Conservation (phyloP, 768 basidiomycete genomes). For the Russula sp. region DNA sequence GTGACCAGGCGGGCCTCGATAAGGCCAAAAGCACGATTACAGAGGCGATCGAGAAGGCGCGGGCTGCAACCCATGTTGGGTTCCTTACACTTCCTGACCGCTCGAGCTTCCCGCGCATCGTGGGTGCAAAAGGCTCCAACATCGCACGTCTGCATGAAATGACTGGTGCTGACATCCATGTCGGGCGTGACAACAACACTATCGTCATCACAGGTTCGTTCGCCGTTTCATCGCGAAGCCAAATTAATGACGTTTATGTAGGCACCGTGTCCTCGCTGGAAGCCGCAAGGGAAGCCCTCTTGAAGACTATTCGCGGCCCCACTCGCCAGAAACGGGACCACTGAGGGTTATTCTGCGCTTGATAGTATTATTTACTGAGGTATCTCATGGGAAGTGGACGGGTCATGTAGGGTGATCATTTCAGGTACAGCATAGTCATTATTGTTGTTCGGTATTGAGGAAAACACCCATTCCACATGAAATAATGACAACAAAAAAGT, state of each 20-base stretch:
- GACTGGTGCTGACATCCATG: slow-evolving; percentile 88
- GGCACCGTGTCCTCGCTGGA: slow-evolving; percentile 63
- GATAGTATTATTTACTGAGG: background rate
- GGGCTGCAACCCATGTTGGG: slow-evolving; percentile 70
- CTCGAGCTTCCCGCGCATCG: slow-evolving; percentile 85
- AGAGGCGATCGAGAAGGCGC: slow-evolving; percentile 67
- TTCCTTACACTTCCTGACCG: slow-evolving; percentile 81
- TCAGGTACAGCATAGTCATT: slow-evolving; percentile 5
- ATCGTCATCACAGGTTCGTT: slow-evolving; percentile 76
- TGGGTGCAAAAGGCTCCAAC: slow-evolving; percentile 87
- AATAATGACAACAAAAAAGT: background rate
- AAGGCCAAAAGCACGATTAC: slow-evolving; percentile 61
- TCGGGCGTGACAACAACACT: slow-evolving; percentile 80
- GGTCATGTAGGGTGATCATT: slow-evolving; percentile 1
- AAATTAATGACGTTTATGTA: slow-evolving; percentile 28
- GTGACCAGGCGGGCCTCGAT: slow-evolving; percentile 70
- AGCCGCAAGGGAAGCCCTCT: slow-evolving; percentile 72
- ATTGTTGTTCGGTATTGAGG: slow-evolving; percentile 3
- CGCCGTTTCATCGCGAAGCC: slow-evolving; percentile 7
- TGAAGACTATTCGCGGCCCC: slow-evolving; percentile 41
- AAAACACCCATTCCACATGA: background rate
- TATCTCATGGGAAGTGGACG: slow-evolving; percentile 4
- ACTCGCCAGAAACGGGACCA: slow-evolving; percentile 20
- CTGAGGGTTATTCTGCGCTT: background rate
- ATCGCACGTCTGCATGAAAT: slow-evolving; percentile 82